phyloP scores from a whole-genome alignment of 2,329 filamentous ascomycete genomes.

The Metarhizium anisopliae region DNA sequence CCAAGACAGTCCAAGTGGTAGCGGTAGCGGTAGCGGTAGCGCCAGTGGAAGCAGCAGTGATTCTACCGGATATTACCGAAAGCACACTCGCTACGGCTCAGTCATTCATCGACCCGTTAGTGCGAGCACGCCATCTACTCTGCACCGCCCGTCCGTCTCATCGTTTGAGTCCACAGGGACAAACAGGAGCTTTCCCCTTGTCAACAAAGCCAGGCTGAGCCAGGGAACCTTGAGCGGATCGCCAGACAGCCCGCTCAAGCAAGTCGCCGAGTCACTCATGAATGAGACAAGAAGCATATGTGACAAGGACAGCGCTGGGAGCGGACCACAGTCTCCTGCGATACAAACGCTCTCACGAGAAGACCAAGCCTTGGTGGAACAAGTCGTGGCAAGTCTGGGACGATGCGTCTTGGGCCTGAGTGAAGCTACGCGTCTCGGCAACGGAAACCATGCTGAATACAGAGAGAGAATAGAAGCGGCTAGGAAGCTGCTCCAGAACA shows the following conservation, averaged over 20 bases:
- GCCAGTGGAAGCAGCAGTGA: slow-evolving; percentile 14
- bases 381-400: slow-evolving; percentile 49
- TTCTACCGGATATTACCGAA: slow-evolving; percentile 10
- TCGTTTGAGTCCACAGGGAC: slow-evolving; percentile 51
- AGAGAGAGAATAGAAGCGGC: slow-evolving; percentile 68
- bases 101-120: slow-evolving; percentile 35
- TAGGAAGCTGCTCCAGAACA: slow-evolving; percentile 54
- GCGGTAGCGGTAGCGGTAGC: background rate
- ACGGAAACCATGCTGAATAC: slow-evolving; percentile 55
- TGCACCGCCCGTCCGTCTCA: slow-evolving; percentile 47
- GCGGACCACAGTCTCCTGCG: slow-evolving; percentile 26
- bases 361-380: slow-evolving; percentile 51
- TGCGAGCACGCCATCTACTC: slow-evolving; percentile 24
- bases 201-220: slow-evolving; percentile 40
- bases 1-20: background rate
- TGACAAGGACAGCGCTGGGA: slow-evolving; percentile 22
- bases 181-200: slow-evolving; percentile 52
- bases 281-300: slow-evolving; percentile 35
- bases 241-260: slow-evolving; percentile 38
- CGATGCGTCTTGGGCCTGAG: slow-evolving; percentile 50
- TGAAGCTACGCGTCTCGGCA: slow-evolving; percentile 42
- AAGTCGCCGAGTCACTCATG: slow-evolving; percentile 39
- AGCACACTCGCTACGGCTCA: slow-evolving; percentile 20
- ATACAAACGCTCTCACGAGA: slow-evolving; percentile 42
- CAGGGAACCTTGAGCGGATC: slow-evolving; percentile 40